These are phyloP conservation scores for Podospora conica DNA, from an alignment of 495 filamentous ascomycete species.

Conservation along the genomic window DNA sequence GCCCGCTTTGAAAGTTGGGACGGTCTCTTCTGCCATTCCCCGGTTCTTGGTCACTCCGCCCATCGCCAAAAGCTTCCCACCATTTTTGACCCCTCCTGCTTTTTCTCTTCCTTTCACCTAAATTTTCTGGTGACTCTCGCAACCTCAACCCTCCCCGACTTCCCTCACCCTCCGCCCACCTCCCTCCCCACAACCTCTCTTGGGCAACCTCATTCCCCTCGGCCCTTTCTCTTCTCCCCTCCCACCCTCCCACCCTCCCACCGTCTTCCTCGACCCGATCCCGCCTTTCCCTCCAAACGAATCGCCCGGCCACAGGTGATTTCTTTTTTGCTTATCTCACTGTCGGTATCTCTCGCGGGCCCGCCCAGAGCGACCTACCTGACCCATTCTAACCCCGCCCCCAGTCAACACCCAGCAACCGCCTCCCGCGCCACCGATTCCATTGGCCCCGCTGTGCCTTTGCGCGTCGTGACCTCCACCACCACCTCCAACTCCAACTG, in stretches of 20 bases:
- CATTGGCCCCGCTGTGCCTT: slow-evolving; percentile 21
- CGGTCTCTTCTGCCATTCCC: slow-evolving; percentile 6
- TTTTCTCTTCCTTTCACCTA: slow-evolving; percentile 25
- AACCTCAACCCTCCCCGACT: slow-evolving; percentile 2
- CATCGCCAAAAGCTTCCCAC: slow-evolving; percentile 13
- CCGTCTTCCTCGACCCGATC: neutral
- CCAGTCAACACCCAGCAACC: slow-evolving; percentile 8
- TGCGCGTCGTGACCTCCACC: slow-evolving; percentile 17
- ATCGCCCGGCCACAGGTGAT: slow-evolving; percentile 6
- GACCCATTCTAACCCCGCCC: slow-evolving; percentile 8
- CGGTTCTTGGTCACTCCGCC: slow-evolving; percentile 4
- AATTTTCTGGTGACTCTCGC: slow-evolving; percentile 4
- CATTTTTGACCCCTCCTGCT: slow-evolving; percentile 16
- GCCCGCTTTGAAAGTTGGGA: slow-evolving; percentile 10
- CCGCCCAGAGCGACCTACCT: slow-evolving; percentile 10
- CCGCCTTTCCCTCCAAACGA: slow-evolving; percentile 5
- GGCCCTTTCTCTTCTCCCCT: slow-evolving; percentile 2
- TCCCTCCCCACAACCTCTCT: neutral
- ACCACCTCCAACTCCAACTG: slow-evolving; percentile 26
- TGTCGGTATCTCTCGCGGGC: slow-evolving; percentile 15
- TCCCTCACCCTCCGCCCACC: slow-evolving; percentile 3
- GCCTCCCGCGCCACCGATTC: slow-evolving; percentile 10
- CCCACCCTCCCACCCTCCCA: neutral
- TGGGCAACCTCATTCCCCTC: neutral
- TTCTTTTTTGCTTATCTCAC: slow-evolving; percentile 11